Evolutionary conservation across 1,284 basidiomycete species (phyloP).

Genomic region (Flammula alnicola): DNA sequence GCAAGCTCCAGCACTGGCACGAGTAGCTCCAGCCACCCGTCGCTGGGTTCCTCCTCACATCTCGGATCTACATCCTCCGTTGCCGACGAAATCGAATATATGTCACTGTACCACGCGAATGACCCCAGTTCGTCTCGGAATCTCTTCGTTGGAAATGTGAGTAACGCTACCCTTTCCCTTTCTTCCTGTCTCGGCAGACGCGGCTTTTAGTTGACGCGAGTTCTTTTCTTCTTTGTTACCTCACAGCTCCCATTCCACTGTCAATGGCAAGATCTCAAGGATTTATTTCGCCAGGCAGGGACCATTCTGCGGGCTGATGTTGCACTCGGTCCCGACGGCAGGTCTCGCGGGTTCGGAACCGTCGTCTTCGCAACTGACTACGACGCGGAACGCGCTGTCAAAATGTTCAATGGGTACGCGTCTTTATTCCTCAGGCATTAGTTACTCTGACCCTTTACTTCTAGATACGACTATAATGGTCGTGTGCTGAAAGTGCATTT

Average conservation of each 20-base stretch:
- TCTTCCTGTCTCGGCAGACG: neutral
- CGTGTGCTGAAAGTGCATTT: conserved; percentile 85
- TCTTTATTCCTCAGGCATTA: neutral
- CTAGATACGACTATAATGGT: conserved; percentile 86
- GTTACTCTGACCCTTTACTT: conserved; percentile 7
- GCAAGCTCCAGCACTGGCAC: conserved; percentile 13
- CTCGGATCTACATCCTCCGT: conserved; percentile 12
- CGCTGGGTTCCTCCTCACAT: conserved; percentile 7
- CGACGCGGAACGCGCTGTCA: conserved; percentile 87
- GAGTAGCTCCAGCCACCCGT: conserved; percentile 9
- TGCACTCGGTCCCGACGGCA: conserved; percentile 89
- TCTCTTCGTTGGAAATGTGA: conserved; percentile 74
- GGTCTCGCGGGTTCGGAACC: conserved; percentile 92
- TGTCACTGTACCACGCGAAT: conserved; percentile 13
- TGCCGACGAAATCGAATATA: conserved; percentile 15
- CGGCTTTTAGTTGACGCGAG: conserved; percentile 1
- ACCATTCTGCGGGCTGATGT: conserved; percentile 96
- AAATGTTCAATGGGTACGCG: conserved; percentile 84
- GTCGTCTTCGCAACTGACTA: conserved; percentile 91
- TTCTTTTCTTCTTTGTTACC: neutral
- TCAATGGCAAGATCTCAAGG: conserved; percentile 99
- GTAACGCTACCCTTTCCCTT: conserved; percentile 28
- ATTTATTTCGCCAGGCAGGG: conserved; percentile 93
- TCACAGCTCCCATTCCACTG: conserved; percentile 90
- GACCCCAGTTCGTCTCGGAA: conserved; percentile 46